phyloP scores from a whole-genome alignment of 108 stramenopile species.

The Fistulifera pelliculosa region DNA sequence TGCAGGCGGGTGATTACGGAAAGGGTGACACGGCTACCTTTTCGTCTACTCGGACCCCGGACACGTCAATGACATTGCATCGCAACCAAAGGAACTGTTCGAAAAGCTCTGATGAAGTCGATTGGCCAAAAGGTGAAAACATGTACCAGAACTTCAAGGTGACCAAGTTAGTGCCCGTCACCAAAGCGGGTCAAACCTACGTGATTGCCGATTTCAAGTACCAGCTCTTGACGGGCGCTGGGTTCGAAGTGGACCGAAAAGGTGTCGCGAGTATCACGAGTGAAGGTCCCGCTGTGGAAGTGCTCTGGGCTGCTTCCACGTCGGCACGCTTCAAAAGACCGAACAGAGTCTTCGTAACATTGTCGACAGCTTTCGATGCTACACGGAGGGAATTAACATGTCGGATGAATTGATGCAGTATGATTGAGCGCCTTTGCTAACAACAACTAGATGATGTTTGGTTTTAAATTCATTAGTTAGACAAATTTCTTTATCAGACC shows the following conservation, averaged over 20 bases:
- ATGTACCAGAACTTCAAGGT: slow-evolving; percentile 93
- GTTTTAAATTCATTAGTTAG: no score
- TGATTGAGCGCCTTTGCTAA: no score
- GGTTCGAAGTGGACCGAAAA: slow-evolving; percentile 89
- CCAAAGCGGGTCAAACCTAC: slow-evolving; percentile 48
- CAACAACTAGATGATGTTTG: no score
- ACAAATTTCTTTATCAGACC: no score
- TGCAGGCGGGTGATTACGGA: slow-evolving; percentile 91
- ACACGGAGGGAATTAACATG: slow-evolving; percentile 74
- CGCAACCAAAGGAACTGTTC: slow-evolving; percentile 52
- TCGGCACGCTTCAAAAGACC: slow-evolving; percentile 67
- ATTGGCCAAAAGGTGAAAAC: slow-evolving; percentile 85
- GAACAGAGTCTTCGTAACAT: slow-evolving; percentile 55
- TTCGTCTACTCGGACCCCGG: slow-evolving; percentile 58
- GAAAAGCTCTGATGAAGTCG: slow-evolving; percentile 55
- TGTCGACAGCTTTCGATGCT: slow-evolving; percentile 65
- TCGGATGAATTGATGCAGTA: slow-evolving; percentile 15
- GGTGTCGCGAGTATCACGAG: slow-evolving; percentile 83
- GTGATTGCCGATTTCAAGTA: slow-evolving; percentile 90
- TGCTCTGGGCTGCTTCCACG: slow-evolving; percentile 77
- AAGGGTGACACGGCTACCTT: slow-evolving; percentile 95
- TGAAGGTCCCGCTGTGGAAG: slow-evolving; percentile 69
- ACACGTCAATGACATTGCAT: slow-evolving; percentile 54
- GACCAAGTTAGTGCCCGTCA: slow-evolving; percentile 58
- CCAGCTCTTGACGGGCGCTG: slow-evolving; percentile 89